Percentiles rank a stretch among this genome's conserved stretches.
phyloP scores from a whole-genome alignment of 2,329 filamentous ascomycete species.

The Apiospora marii region DNA sequence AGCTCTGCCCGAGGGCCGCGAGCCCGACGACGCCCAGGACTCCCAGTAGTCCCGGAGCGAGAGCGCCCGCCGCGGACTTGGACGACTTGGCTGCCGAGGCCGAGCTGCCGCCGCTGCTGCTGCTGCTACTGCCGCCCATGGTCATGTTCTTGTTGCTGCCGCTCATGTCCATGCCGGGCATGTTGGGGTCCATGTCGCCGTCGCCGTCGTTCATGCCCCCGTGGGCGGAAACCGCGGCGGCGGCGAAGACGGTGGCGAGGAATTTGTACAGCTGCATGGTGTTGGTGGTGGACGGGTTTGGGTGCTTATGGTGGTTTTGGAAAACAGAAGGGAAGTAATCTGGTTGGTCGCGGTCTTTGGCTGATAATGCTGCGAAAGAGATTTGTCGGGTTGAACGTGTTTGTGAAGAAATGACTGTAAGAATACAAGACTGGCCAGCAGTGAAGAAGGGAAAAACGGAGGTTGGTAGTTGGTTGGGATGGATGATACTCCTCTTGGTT shows the following conservation, averaged over 20 bases:
- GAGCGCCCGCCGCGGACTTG: background rate
- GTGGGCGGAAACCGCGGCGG: background rate
- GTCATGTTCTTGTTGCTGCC: constrained; percentile 14
- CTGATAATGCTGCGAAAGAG: too few species aligned
- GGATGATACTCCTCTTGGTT: background rate
- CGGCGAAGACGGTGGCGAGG: constrained; percentile 3
- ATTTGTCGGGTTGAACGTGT: background rate
- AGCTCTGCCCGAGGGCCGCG: background rate
- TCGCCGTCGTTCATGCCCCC: background rate
- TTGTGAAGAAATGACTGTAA: background rate
- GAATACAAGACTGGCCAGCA: constrained; percentile 9
- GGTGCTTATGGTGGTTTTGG: background rate
- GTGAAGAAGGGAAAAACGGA: background rate
- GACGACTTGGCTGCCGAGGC: background rate
- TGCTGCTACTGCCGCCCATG: background rate
- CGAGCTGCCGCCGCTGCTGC: background rate
- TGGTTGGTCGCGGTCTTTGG: background rate
- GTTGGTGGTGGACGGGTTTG: background rate
- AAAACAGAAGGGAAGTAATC: background rate
- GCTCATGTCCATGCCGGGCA: constrained; percentile 16
- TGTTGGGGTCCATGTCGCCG: constrained; percentile 6
- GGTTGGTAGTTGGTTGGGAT: background rate
- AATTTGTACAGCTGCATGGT: background rate
- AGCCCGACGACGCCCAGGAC: background rate
- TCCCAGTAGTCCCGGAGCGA: background rate